These are phyloP conservation scores for Kodamaea plutei DNA, from an alignment of 1,139 yeast genomes.

Conservation along the genomic window DNA sequence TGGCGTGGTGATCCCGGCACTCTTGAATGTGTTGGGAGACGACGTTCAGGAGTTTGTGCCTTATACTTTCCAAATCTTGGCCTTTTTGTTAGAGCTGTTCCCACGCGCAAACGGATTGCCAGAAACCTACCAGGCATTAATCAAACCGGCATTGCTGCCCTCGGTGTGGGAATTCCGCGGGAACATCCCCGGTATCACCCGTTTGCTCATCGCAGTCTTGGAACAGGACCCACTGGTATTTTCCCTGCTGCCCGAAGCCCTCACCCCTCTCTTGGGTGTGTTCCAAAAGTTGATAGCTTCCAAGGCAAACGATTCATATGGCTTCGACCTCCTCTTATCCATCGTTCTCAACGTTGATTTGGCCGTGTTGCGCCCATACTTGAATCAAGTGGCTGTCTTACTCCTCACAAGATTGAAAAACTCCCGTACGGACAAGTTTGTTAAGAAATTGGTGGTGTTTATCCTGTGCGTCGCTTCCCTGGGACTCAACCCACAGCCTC, in stretches of 20 bases:
- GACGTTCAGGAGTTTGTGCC: conserved; percentile 96
- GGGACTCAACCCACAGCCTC: conserved; percentile 10
- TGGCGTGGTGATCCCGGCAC: conserved; percentile 58
- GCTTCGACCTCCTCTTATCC: conserved; percentile 77
- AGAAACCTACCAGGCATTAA: conserved; percentile 56
- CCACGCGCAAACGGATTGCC: conserved; percentile 55
- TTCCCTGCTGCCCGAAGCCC: conserved; percentile 32
- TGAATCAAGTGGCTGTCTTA: conserved; percentile 71
- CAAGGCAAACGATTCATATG: conserved; percentile 71
- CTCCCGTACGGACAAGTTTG: conserved; percentile 78
- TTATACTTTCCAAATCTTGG: conserved; percentile 82
- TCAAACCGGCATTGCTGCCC: conserved; percentile 84
- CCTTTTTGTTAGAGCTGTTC: conserved; percentile 66
- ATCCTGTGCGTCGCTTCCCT: conserved; percentile 44
- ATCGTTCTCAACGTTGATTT: conserved; percentile 60
- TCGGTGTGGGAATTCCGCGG: conserved; percentile 90
- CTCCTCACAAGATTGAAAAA: conserved; percentile 76
- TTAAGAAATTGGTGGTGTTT: conserved; percentile 67
- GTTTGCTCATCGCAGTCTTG: conserved; percentile 71
- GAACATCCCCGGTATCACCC: conserved; percentile 87
- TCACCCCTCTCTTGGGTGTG: conserved; percentile 89
- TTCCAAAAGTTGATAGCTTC: conserved; percentile 91
- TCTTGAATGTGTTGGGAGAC: conserved; percentile 63
- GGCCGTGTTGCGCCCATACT: conserved; percentile 46
- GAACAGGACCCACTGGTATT: conserved; percentile 56